phyloP scores from a whole-genome alignment of 1,284 basidiomycete genomes.

The Singerocomus inundabilis region DNA sequence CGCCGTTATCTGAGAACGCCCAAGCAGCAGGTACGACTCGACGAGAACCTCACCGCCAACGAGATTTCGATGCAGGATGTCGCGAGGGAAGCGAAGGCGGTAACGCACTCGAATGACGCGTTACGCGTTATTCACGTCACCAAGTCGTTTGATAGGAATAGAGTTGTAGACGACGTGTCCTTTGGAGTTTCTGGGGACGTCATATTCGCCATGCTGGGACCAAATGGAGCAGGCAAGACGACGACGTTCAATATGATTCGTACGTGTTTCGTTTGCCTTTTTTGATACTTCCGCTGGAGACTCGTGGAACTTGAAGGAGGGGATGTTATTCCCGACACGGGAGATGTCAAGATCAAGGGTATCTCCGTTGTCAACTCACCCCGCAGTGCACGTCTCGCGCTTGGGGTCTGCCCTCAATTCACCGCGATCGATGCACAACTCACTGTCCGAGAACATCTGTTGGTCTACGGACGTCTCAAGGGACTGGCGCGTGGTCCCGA shows the following conservation, averaged over 20 bases:
- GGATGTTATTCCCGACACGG: slow-evolving; percentile 57
- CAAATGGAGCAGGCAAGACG: slow-evolving; percentile 81
- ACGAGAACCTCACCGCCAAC: slow-evolving; percentile 11
- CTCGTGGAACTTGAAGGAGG: slow-evolving; percentile 43
- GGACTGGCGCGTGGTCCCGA: slow-evolving; percentile 54
- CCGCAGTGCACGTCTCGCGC: slow-evolving; percentile 57
- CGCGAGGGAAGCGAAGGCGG: slow-evolving; percentile 49
- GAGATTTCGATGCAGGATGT: slow-evolving; percentile 44
- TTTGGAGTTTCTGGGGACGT: slow-evolving; percentile 65
- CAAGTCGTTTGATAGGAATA: slow-evolving; percentile 58
- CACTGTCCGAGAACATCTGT: slow-evolving; percentile 74
- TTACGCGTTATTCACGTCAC: slow-evolving; percentile 66
- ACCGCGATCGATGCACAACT: slow-evolving; percentile 78
- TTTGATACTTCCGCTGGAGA: neutral
- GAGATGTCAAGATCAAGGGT: slow-evolving; percentile 66
- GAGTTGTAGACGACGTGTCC: slow-evolving; percentile 71
- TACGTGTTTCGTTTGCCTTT: slow-evolving; percentile 34
- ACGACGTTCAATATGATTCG: slow-evolving; percentile 77
- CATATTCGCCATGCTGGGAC: slow-evolving; percentile 73
- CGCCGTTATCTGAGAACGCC: slow-evolving; percentile 22
- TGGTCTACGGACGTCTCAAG: slow-evolving; percentile 66
- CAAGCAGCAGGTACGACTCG: slow-evolving; percentile 8
- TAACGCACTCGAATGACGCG: slow-evolving; percentile 49
- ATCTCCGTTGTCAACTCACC: slow-evolving; percentile 62
- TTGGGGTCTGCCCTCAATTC: slow-evolving; percentile 82